phyloP scores from a whole-genome alignment of 2,329 filamentous ascomycete genomes.

The Botrytis squamosa region DNA sequence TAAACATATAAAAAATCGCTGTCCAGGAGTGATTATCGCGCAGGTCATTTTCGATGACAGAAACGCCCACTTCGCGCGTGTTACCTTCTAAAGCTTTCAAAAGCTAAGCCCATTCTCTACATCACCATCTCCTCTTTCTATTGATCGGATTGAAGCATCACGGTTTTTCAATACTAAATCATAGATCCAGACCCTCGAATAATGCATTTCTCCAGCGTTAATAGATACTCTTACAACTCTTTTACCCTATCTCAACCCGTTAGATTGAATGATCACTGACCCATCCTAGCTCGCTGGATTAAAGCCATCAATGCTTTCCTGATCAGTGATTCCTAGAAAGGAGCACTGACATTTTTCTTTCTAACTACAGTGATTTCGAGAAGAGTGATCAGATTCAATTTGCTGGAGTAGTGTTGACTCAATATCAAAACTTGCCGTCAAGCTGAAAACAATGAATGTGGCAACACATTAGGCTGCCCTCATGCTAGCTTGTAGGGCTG shows the following conservation, averaged over 20 bases:
- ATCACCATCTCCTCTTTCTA: background rate
- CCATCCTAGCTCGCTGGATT: background rate
- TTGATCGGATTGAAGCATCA: background rate
- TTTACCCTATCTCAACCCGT: background rate
- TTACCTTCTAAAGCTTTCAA: background rate
- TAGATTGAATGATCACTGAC: background rate
- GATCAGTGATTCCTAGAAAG: no score
- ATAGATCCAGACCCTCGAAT: background rate
- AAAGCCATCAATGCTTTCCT: background rate
- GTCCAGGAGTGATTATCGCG: background rate
- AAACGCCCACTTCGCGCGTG: background rate
- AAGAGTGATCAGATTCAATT: background rate
- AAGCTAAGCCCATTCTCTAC: background rate
- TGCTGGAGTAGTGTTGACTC: background rate
- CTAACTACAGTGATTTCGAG: background rate
- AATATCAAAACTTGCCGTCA: background rate
- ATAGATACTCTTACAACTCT: background rate
- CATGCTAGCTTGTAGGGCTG: no score
- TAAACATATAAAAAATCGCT: background rate
- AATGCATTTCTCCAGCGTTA: background rate
- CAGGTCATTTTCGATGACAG: background rate
- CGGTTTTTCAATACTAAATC: background rate
- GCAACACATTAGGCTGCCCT: rapidly evolving
- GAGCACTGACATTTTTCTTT: background rate
- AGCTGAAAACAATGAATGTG: background rate